phyloP scores from a whole-genome alignment of 73 alveolate genomes.

The Tetrahymena malaccensis region DNA sequence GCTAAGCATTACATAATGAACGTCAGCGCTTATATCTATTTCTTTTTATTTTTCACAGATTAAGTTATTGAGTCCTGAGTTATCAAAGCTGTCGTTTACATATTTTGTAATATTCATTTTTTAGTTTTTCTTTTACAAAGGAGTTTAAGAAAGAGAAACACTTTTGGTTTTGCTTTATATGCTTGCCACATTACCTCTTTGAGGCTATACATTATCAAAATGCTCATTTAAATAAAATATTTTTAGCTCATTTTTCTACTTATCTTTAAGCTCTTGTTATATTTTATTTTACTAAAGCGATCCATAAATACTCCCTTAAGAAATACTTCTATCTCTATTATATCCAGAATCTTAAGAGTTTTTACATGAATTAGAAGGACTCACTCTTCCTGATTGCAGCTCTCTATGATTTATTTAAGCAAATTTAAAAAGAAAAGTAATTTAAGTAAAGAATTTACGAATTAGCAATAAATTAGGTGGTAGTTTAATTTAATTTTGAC shows the following conservation, averaged over 20 bases:
- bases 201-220: neutral
- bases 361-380: neutral
- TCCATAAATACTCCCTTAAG: neutral
- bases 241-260: neutral
- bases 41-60: neutral
- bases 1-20: neutral
- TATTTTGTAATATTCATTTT: neutral
- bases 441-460: neutral
- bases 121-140: neutral
- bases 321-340: neutral
- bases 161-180: neutral
- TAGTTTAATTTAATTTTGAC: neutral
- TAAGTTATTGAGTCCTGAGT: neutral
- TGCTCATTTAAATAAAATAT: neutral
- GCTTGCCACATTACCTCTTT: neutral
- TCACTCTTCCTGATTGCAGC: neutral
- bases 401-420: neutral
- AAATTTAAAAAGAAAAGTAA: neutral
- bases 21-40: neutral
- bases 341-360: neutral
- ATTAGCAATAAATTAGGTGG: neutral
- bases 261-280: neutral
- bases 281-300: neutral
- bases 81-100: neutral
- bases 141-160: neutral